Percentiles rank a stretch among this genome's conserved stretches.
These are phyloP conservation scores for Cordyceps militaris DNA, from an alignment of 2,329 filamentous ascomycete species.

Conservation along the genomic window DNA sequence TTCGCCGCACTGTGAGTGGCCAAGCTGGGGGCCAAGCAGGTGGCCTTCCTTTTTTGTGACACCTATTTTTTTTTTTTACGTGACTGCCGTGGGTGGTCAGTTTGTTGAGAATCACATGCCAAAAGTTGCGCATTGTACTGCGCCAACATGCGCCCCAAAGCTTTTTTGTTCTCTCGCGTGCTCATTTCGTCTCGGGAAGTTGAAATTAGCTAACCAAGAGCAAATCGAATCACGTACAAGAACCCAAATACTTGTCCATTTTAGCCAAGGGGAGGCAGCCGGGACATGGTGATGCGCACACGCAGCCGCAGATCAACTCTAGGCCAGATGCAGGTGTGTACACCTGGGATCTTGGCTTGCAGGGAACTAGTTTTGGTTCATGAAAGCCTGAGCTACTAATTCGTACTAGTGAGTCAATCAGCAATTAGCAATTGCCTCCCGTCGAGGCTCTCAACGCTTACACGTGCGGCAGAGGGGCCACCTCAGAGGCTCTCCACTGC, in stretches of 20 bases:
- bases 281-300: too few relatives aligned
- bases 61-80: background rate
- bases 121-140: background rate
- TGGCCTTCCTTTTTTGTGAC: too few relatives aligned
- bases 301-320: too few relatives aligned
- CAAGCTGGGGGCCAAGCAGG: too few relatives aligned
- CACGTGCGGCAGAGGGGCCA: conserved; percentile 6
- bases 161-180: background rate
- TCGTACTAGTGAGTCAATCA: too few relatives aligned
- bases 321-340: too few relatives aligned
- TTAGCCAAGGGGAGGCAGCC: background rate
- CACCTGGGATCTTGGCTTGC: too few relatives aligned
- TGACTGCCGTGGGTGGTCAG: background rate
- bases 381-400: too few relatives aligned
- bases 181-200: background rate
- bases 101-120: conserved; percentile 14
- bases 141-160: background rate
- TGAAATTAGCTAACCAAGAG: conserved; percentile 1
- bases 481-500: background rate
- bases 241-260: background rate
- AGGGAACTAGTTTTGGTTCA: too few relatives aligned
- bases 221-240: background rate
- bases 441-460: background rate
- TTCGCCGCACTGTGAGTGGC: too few relatives aligned
- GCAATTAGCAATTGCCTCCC: background rate